Conservation (phyloP, 2,329 filamentous ascomycete genomes). For the Chalaropsis thielavioides region DNA sequence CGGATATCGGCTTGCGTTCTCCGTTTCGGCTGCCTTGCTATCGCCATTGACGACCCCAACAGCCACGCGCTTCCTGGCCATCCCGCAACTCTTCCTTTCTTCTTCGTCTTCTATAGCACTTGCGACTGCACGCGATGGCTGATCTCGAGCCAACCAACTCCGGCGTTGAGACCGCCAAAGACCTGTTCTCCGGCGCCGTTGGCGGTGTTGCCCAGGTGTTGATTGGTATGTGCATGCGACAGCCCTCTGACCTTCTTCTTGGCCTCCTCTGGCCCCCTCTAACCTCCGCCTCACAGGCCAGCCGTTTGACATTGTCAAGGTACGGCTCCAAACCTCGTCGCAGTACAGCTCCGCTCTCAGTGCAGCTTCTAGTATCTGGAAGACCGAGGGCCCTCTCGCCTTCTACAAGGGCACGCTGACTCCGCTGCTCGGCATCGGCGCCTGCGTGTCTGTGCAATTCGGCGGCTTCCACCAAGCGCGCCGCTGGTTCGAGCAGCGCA, state of each 20-base stretch:
- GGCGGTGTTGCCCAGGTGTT: conserved; percentile 90
- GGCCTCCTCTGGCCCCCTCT: neutral
- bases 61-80: neutral
- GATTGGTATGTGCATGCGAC: conserved; percentile 50
- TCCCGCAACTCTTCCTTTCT: neutral
- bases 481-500: conserved; percentile 66
- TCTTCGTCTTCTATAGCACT: neutral
- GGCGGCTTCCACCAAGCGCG: conserved; percentile 90
- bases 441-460: conserved; percentile 97
- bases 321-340: conserved; percentile 79
- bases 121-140: conserved; percentile 9
- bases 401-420: conserved; percentile 99
- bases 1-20: conserved; percentile 8
- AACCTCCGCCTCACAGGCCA: conserved; percentile 34
- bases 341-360: conserved; percentile 68
- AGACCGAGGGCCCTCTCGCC: conserved; percentile 71
- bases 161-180: conserved; percentile 57
- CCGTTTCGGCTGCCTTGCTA: neutral
- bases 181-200: conserved; percentile 77
- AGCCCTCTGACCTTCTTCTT: conserved; percentile 8
- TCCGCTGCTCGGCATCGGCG: conserved; percentile 86
- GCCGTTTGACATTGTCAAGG: conserved; percentile 87
- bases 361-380: conserved; percentile 71
- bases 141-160: conserved; percentile 20
- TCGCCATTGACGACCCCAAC: neutral